Evolutionary conservation across 2,329 filamentous ascomycete species (phyloP).

Genomic region (Ophiostoma triangulosporum): DNA sequence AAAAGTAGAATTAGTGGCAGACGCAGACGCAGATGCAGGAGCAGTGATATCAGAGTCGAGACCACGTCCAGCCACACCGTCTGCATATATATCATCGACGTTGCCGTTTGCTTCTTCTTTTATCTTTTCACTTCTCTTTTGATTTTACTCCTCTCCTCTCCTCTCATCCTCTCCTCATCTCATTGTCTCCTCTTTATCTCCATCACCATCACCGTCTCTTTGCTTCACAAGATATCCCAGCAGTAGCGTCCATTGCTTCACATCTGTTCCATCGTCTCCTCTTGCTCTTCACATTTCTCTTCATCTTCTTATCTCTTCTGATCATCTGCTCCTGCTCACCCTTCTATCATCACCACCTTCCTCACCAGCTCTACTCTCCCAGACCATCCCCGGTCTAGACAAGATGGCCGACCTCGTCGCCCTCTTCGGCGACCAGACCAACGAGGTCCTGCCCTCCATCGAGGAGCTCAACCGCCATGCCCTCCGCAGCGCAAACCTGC

Average conservation of each 20-base stretch:
- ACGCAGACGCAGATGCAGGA: no score
- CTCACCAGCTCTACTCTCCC: no score
- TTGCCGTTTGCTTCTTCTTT: background rate
- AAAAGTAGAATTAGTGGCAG: no score
- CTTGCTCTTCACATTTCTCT: no score
- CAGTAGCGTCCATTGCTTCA: background rate
- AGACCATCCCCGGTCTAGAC: no score
- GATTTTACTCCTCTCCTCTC: background rate
- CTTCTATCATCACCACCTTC: no score
- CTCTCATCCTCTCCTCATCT: background rate
- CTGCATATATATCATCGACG: background rate
- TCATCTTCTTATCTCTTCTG: background rate
- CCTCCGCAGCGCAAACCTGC: slow-evolving; percentile 37
- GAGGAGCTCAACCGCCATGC: slow-evolving; percentile 44
- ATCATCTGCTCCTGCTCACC: background rate
- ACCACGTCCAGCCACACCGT: no score
- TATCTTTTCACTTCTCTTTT: background rate
- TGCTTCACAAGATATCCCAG: background rate
- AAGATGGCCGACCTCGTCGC: slow-evolving; percentile 35
- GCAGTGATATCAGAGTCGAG: no score
- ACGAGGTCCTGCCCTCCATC: slow-evolving; percentile 44
- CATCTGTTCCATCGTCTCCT: background rate
- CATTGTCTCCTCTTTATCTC: background rate
- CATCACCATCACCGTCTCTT: background rate
- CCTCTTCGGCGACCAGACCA: slow-evolving; percentile 51